These are phyloP conservation scores for Fusarium ambrosium DNA, from an alignment of 2,329 filamentous ascomycete genomes.

Conservation along the genomic window DNA sequence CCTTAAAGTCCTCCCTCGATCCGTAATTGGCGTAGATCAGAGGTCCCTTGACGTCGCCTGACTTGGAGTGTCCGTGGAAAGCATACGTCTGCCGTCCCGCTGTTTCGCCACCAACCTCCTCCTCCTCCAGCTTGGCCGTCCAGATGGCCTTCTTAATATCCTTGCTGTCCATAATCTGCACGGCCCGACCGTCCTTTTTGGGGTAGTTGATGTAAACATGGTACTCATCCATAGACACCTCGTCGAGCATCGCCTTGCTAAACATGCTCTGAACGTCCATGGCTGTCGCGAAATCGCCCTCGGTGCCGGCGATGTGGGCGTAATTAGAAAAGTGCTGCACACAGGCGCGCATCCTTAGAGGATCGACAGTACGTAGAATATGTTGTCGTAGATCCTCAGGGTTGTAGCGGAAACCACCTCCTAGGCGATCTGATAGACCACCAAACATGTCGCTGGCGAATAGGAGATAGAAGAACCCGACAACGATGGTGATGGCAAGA, in stretches of 20 bases:
- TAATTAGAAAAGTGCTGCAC: conserved; percentile 84
- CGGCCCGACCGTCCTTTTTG: conserved; percentile 78
- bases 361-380: conserved; percentile 80
- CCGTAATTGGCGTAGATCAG: conserved; percentile 95
- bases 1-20: conserved; percentile 84
- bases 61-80: conserved; percentile 91
- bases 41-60: conserved; percentile 87
- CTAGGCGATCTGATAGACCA: conserved; percentile 71
- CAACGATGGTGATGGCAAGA: conserved; percentile 80
- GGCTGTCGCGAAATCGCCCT: conserved; percentile 89
- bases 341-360: conserved; percentile 77
- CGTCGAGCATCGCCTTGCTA: conserved; percentile 77
- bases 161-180: conserved; percentile 82
- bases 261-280: conserved; percentile 88
- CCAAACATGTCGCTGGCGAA: conserved; percentile 89
- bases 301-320: conserved; percentile 93
- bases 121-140: conserved; percentile 88
- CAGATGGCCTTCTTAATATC: conserved; percentile 71
- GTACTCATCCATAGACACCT: conserved; percentile 82
- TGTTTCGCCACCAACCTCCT: conserved; percentile 72
- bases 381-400: conserved; percentile 84
- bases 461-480: conserved; percentile 84
- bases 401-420: conserved; percentile 79
- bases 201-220: conserved; percentile 96
- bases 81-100: conserved; percentile 77